These are phyloP conservation scores for Cytospora paraplurivora DNA, from an alignment of 2,329 filamentous ascomycete species.

Conservation along the genomic window DNA sequence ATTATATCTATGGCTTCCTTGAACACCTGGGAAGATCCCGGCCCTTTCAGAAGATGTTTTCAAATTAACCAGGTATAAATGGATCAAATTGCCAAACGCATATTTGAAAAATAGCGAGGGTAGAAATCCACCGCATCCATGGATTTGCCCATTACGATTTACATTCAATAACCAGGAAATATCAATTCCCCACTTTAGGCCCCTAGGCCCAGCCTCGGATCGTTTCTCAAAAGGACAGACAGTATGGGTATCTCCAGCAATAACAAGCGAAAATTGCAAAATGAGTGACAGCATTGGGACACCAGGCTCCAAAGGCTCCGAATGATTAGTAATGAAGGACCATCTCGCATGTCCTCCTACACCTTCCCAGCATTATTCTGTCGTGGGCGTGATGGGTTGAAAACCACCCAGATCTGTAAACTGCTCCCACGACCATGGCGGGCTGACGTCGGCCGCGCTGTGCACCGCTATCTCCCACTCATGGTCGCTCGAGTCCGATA, in stretches of 20 bases:
- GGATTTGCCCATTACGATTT: background rate
- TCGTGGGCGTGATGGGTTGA: constrained; percentile 12
- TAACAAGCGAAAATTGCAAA: background rate
- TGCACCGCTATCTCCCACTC: constrained; percentile 23
- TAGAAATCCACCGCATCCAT: too few relatives aligned
- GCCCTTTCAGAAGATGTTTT: too few relatives aligned
- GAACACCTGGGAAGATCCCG: too few relatives aligned
- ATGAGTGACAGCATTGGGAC: background rate
- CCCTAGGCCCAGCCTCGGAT: background rate
- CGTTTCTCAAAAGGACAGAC: constrained; percentile 16
- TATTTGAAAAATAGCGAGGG: too few relatives aligned
- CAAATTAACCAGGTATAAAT: too few relatives aligned
- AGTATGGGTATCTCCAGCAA: constrained; percentile 24
- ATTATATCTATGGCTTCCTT: too few relatives aligned
- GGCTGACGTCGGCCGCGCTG: constrained; percentile 8
- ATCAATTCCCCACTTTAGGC: background rate
- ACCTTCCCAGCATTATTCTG: background rate
- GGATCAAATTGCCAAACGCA: too few relatives aligned
- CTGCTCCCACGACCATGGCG: constrained; percentile 27
- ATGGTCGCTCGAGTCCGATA: constrained; percentile 9
- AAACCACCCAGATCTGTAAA: constrained; percentile 28
- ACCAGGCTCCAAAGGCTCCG: too few relatives aligned
- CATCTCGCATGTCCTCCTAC: background rate
- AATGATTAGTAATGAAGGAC: background rate
- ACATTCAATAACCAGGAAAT: background rate